These are phyloP conservation scores for Canna indica DNA, from an alignment of 176 grass and related monocot species.

Conservation along the genomic window DNA sequence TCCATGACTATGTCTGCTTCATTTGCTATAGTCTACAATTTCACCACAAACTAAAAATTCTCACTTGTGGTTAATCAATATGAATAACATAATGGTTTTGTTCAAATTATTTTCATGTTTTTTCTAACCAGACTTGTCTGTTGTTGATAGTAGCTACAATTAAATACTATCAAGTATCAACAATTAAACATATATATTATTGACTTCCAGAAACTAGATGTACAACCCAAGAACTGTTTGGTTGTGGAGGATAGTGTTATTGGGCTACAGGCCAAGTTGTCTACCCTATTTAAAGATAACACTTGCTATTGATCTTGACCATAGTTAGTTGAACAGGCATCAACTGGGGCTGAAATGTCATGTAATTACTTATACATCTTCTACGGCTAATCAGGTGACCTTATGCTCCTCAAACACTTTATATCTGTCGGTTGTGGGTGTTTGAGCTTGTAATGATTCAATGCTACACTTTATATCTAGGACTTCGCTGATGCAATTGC, in stretches of 20 bases:
- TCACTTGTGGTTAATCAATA: not conserved
- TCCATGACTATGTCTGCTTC: not conserved
- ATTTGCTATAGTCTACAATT: no score
- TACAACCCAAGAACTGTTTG: slow-evolving; percentile 69
- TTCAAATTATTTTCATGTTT: not conserved
- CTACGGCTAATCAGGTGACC: slow-evolving; percentile 81
- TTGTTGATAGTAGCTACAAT: not conserved
- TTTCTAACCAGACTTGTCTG: not conserved
- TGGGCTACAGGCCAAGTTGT: slow-evolving; percentile 67
- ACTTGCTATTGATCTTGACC: slow-evolving; percentile 10
- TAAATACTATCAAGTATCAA: no score
- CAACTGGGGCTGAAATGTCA: slow-evolving; percentile 82
- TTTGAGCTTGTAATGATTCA: not conserved
- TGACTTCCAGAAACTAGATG: slow-evolving; percentile 58
- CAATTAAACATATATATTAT: no score
- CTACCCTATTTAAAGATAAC: not conserved
- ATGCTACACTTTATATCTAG: slow-evolving; percentile 19
- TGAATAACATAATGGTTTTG: no score
- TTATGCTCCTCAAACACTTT: slow-evolving; percentile 6
- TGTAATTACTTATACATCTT: slow-evolving; percentile 89
- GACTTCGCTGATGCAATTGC: slow-evolving; percentile 85
- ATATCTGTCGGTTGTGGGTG: slow-evolving; percentile 1
- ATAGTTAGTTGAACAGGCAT: slow-evolving; percentile 47
- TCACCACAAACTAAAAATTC: not conserved
- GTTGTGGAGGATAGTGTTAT: slow-evolving; percentile 98